Percentiles rank a stretch among this genome's conserved stretches.
phyloP scores from a whole-genome alignment of 2,329 filamentous ascomycete genomes.

The Colletotrichum tropicicola region DNA sequence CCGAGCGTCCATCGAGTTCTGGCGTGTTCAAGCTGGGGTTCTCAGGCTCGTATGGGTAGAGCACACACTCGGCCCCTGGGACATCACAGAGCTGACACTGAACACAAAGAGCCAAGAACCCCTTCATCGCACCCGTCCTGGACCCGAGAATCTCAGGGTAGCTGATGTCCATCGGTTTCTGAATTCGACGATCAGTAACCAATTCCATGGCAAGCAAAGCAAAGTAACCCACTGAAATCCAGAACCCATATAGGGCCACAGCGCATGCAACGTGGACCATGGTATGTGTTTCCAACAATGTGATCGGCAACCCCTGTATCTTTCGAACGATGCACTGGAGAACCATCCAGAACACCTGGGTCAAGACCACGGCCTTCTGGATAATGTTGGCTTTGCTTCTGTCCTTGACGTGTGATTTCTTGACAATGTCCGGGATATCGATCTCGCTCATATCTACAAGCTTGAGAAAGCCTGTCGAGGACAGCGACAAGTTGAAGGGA shows the following conservation, averaged over 20 bases:
- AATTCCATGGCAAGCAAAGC: too few relatives aligned
- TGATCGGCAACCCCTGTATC: constrained; percentile 42
- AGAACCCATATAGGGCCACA: not conserved
- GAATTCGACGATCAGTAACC: too few relatives aligned
- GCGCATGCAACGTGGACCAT: constrained; percentile 40
- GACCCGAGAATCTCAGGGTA: too few relatives aligned
- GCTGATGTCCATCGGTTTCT: too few relatives aligned
- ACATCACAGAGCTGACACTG: too few relatives aligned
- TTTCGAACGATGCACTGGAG: constrained; percentile 43
- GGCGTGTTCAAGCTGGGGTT: too few relatives aligned
- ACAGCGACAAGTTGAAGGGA: not conserved
- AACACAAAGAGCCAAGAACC: too few relatives aligned
- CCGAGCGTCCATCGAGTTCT: too few relatives aligned
- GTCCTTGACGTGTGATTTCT: constrained; percentile 38
- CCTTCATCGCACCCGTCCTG: too few relatives aligned
- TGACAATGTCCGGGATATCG: not conserved
- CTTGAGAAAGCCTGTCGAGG: constrained; percentile 12
- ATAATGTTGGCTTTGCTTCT: constrained; percentile 47
- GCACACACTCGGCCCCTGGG: too few relatives aligned
- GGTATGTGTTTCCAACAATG: constrained; percentile 46
- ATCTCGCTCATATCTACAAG: constrained; percentile 10
- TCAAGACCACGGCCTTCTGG: constrained; percentile 44
- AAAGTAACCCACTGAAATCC: not conserved
- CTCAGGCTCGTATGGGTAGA: too few relatives aligned
- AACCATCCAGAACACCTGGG: constrained; percentile 49